Percentiles rank a stretch among this genome's conserved stretches.
These are phyloP conservation scores for Quillaja saponaria DNA, from an alignment of 306 rosid genomes.

Conservation along the genomic window DNA sequence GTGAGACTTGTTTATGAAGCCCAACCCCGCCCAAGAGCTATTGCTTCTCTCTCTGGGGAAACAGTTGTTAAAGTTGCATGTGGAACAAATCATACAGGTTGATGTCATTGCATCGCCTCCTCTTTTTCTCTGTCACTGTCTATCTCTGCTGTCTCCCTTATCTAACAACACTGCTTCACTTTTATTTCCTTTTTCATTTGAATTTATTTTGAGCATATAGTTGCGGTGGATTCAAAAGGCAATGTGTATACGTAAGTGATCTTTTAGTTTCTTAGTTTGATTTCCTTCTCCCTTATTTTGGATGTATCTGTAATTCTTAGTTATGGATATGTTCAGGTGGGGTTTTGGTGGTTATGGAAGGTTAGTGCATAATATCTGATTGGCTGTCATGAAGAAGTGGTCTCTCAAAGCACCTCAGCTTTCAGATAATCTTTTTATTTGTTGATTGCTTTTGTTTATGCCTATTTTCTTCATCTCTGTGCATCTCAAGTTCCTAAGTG, in stretches of 20 bases:
- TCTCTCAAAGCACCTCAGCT: constrained; percentile 20
- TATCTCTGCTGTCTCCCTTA: constrained; percentile 1
- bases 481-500: constrained; percentile 1
- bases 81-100: constrained; percentile 95
- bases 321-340: constrained; percentile 62
- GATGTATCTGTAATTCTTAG: constrained; percentile 24
- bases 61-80: constrained; percentile 85
- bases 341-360: constrained; percentile 99
- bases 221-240: constrained; percentile 93
- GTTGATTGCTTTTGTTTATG: constrained; percentile 13
- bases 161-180: neutral
- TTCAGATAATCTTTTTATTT: constrained; percentile 11
- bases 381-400: constrained; percentile 11
- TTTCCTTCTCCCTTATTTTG: constrained; percentile 18
- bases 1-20: constrained; percentile 93
- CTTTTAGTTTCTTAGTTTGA: constrained; percentile 2
- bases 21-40: constrained; percentile 91
- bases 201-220: constrained; percentile 43
- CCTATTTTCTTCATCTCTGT: too few relatives aligned
- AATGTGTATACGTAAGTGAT: constrained; percentile 85
- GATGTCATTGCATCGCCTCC: constrained; percentile 3
- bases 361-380: constrained; percentile 45
- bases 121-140: neutral
- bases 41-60: constrained; percentile 80
- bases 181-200: constrained; percentile 4